These are phyloP conservation scores for Phytopythium delawarense DNA, from an alignment of 352 stramenopile species.

Conservation along the genomic window DNA sequence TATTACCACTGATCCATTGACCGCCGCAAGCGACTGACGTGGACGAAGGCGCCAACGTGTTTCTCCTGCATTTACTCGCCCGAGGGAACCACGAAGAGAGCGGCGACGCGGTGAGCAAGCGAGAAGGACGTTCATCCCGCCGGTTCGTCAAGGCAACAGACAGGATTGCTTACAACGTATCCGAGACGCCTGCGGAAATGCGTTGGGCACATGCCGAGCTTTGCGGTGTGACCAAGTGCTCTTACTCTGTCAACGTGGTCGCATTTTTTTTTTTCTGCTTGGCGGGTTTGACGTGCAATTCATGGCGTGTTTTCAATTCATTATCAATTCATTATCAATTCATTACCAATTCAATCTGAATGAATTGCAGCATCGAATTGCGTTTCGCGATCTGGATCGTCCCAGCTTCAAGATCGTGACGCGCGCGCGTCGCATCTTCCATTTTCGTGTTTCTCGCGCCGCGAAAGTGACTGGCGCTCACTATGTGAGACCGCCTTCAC, in stretches of 20 bases:
- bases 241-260: too few species aligned
- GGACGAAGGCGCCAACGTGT: not conserved
- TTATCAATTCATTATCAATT: slow-evolving; percentile 3
- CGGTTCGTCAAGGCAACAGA: not conserved
- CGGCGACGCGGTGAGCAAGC: not conserved
- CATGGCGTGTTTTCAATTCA: not conserved
- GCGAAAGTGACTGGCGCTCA: too few species aligned
- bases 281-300: not conserved
- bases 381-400: too few species aligned
- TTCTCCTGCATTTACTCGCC: not conserved
- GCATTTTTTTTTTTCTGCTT: not conserved
- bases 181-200: not conserved
- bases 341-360: not conserved
- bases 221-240: not conserved
- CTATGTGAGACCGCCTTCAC: not conserved
- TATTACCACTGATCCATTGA: too few species aligned
- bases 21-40: too few species aligned
- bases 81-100: not conserved
- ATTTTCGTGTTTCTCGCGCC: slow-evolving; percentile 4
- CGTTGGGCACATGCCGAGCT: not conserved
- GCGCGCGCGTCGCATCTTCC: slow-evolving; percentile 5
- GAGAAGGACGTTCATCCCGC: not conserved
- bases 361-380: not conserved
- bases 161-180: not conserved
- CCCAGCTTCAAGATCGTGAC: slow-evolving; percentile 8